Base-by-base conservation (phyloP, 306 rosid species). In the Inga laurina region DNA sequence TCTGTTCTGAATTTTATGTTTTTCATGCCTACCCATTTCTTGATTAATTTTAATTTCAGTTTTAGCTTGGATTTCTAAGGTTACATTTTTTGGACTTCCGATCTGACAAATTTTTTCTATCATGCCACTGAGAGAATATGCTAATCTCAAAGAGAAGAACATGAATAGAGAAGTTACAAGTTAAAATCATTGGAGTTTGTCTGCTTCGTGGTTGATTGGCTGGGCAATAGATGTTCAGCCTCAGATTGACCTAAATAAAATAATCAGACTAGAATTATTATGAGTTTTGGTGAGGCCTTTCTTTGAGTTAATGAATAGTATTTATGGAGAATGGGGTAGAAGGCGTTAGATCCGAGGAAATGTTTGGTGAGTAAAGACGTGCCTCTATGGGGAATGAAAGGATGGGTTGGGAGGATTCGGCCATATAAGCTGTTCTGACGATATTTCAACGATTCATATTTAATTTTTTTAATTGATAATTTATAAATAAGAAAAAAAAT, bases 321-420 rank as follows among this genome's bases (percentile, higher is more conserved):
- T 7, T 57, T 52, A 82, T 73, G 68, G 76, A 62, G 79, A 44
- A 59, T 59, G 66, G 57, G 75, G 54, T 73, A 72, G 79, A 49
- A 70, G 73, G 91, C 84, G 82, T 87, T 85, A 85, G 88, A 87
- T 90, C 90, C 88, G 68, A 87, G 84, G 19, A 84, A 80, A 9
- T 68, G 89, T 81, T 76, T 85, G 89, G 82, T 88, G 72, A 74
- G 72, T 71, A 77, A 87, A 79, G 88, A 75, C 80, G 77, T 73
- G 83, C 30, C 62, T 78, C 52, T 0, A 27, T n/a, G 30, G 30
- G 30, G 30, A 27, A 27, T 27, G 1, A 27, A 27, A 27, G 30
- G 30, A 27, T 27, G 30, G 30, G 30, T 27, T 27, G 30, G 30
- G 30, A 0, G 30, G 30, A 1, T 27, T 27, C 1, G 30, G 30